A percentile compares a stretch with the other conserved stretches of the same genome.
Evolutionary conservation across 2,329 filamentous ascomycete genomes (phyloP).

Genomic region (Talaromyces amestolkiae): DNA sequence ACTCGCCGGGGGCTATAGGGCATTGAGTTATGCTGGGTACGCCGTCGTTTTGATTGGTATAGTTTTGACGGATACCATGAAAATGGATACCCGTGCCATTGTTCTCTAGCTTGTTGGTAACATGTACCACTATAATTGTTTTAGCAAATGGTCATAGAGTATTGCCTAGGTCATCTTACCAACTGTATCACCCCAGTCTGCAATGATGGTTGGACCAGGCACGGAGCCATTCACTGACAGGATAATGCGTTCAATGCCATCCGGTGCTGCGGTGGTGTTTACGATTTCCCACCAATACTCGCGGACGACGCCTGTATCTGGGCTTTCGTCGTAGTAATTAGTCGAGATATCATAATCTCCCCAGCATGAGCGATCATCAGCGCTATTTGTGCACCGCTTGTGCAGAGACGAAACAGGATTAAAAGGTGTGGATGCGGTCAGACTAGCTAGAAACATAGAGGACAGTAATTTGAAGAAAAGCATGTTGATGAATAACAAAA

Average conservation of each 20-base stretch:
- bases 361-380: conserved; percentile 11
- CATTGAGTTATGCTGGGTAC: conserved; percentile 37
- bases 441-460: not conserved
- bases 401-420: not conserved
- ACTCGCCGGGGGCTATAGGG: conserved; percentile 34
- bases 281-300: conserved; percentile 32
- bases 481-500: not conserved
- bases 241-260: conserved; percentile 28
- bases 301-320: conserved; percentile 28
- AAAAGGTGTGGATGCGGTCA: not conserved
- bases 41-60: conserved; percentile 36
- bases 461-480: not conserved
- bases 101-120: conserved; percentile 14
- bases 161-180: not conserved
- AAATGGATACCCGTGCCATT: conserved; percentile 34
- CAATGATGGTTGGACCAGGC: conserved; percentile 34
- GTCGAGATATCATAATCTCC: conserved; percentile 17
- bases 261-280: conserved; percentile 27
- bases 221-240: conserved; percentile 35
- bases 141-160: not conserved
- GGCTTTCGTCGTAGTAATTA: conserved; percentile 18
- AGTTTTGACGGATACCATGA: conserved; percentile 36
- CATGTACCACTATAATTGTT: conserved; percentile 4
- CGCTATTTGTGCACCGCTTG: conserved; percentile 9
- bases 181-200: conserved; percentile 35